Evolutionary conservation across 1,284 basidiomycete species (phyloP).

Genomic region (Ustilago nuda): DNA sequence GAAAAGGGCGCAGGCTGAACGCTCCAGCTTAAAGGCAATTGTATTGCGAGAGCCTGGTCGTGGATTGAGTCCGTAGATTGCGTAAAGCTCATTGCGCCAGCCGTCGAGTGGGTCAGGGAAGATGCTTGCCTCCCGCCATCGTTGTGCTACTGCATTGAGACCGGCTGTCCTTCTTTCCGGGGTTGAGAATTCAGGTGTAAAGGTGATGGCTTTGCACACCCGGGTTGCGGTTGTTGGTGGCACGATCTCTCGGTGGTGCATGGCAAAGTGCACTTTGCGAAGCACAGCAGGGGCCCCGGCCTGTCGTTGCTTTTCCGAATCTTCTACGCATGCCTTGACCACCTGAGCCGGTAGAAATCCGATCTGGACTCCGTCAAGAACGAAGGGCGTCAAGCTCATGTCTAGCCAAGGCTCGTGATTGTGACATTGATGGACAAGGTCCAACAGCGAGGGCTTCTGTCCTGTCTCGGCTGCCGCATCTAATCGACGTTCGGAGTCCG

Average conservation of each 20-base stretch:
- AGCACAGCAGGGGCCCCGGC: constrained; percentile 21
- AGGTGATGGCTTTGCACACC: constrained; percentile 37
- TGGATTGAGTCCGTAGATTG: constrained; percentile 54
- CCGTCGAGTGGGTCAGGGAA: constrained; percentile 68
- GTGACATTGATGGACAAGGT: constrained; percentile 57
- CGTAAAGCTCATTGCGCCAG: constrained; percentile 65
- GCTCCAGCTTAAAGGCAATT: constrained; percentile 86
- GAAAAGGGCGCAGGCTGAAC: constrained; percentile 87
- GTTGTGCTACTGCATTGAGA: constrained; percentile 42
- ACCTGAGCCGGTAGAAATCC: constrained; percentile 57
- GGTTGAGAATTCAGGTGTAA: constrained; percentile 21
- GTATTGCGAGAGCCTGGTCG: constrained; percentile 23
- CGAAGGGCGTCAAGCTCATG: constrained; percentile 45
- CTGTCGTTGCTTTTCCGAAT: constrained; percentile 22
- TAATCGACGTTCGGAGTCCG: constrained; percentile 24
- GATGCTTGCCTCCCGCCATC: constrained; percentile 44
- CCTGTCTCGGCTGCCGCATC: not conserved
- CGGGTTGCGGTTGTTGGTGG: constrained; percentile 23
- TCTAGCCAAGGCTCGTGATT: constrained; percentile 66
- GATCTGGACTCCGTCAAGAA: constrained; percentile 60
- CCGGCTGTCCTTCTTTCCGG: constrained; percentile 38
- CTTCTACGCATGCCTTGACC: constrained; percentile 44
- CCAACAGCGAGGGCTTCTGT: constrained; percentile 40
- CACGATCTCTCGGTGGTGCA: constrained; percentile 38
- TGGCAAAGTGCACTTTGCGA: constrained; percentile 30